phyloP scores from a whole-genome alignment of 345 rosid genomes.

The Lepidium didymum region DNA sequence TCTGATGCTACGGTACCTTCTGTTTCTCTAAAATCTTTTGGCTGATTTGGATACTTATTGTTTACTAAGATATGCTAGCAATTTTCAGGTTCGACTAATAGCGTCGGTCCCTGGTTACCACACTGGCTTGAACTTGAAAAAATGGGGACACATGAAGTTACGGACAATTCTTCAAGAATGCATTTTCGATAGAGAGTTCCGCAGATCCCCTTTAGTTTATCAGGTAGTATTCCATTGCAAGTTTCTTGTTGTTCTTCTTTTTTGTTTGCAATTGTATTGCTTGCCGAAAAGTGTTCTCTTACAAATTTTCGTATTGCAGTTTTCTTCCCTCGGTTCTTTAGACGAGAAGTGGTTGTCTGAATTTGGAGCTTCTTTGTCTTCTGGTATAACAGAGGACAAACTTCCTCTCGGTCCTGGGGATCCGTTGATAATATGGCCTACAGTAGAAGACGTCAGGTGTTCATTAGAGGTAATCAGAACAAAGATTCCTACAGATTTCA shows the following conservation, averaged over 20 bases:
- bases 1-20: constrained; percentile 49
- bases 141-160: constrained; percentile 96
- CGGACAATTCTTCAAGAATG: constrained; percentile 62
- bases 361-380: constrained; percentile 73
- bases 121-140: constrained; percentile 60
- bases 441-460: constrained; percentile 86
- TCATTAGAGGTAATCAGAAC: constrained; percentile 68
- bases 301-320: constrained; percentile 34
- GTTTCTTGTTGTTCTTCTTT: background rate
- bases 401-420: constrained; percentile 72
- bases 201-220: constrained; percentile 75
- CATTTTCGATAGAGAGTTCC: constrained; percentile 63
- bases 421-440: constrained; percentile 86
- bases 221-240: constrained; percentile 46
- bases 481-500: background rate
- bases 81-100: constrained; percentile 64
- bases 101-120: constrained; percentile 98
- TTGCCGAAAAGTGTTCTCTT: background rate
- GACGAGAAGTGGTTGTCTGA: constrained; percentile 96
- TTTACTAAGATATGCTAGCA: background rate
- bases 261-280: background rate
- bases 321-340: constrained; percentile 91
- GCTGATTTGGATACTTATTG: background rate
- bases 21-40: background rate
- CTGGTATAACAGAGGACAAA: constrained; percentile 70